Conservation (phyloP, 768 basidiomycete species). For the Trametes coccinea region DNA sequence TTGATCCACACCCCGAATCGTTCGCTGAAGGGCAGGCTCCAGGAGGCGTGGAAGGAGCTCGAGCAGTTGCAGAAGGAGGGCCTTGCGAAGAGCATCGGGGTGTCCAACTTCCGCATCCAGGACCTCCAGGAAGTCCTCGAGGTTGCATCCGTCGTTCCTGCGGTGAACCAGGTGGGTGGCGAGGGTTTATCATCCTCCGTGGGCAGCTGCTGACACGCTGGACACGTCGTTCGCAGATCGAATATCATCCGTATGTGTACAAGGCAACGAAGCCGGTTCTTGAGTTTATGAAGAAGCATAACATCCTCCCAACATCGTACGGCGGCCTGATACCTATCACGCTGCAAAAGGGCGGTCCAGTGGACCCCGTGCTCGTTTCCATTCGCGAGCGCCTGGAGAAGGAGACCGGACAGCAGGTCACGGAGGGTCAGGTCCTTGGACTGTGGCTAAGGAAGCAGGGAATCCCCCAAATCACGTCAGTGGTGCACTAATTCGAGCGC, state of each 20-base stretch:
- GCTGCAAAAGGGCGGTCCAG: constrained; percentile 38
- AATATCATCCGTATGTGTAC: constrained; percentile 55
- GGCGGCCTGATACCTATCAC: constrained; percentile 42
- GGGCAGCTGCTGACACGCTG: too few relatives aligned
- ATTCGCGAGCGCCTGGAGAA: constrained; percentile 31
- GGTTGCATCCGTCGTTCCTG: constrained; percentile 43
- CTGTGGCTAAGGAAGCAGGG: constrained; percentile 36
- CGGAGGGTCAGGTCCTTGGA: constrained; percentile 32
- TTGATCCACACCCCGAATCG: constrained; percentile 39
- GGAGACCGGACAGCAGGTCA: constrained; percentile 27
- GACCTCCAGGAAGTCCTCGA: constrained; percentile 45
- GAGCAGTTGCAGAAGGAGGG: constrained; percentile 41
- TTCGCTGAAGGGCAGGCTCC: constrained; percentile 27
- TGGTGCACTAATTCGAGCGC: not conserved
- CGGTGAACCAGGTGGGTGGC: constrained; percentile 47
- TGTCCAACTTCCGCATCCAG: constrained; percentile 49
- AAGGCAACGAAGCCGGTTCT: constrained; percentile 41
- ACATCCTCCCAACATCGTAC: constrained; percentile 43
- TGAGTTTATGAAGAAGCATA: constrained; percentile 36
- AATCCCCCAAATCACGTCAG: constrained; percentile 36
- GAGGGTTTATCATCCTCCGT: not conserved
- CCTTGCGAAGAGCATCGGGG: constrained; percentile 39
- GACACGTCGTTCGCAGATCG: constrained; percentile 29
- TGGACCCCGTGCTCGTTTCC: constrained; percentile 39
- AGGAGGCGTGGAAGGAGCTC: constrained; percentile 38